Conservation (phyloP, 306 rosid genomes). For the Hippophae gyantsensis region DNA sequence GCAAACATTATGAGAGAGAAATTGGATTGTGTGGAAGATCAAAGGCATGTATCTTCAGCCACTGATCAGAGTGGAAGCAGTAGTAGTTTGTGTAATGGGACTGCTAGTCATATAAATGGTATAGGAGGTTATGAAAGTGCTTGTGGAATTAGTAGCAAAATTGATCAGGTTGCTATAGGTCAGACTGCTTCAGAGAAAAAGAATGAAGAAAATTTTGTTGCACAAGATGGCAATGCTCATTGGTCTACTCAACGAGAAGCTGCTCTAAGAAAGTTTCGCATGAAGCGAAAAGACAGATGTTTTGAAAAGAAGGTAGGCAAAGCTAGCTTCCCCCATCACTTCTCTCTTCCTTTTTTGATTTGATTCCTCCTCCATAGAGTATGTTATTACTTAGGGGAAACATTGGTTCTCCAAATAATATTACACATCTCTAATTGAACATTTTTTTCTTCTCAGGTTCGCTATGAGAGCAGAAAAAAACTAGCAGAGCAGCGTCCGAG, state of each 20-base stretch:
- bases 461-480: slow-evolving; percentile 96
- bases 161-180: slow-evolving; percentile 37
- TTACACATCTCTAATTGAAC: slow-evolving; percentile 18
- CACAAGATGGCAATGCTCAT: slow-evolving; percentile 33
- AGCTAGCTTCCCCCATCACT: no score
- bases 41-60: slow-evolving; percentile 45
- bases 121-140: slow-evolving; percentile 77
- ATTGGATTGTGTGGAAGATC: slow-evolving; percentile 46
- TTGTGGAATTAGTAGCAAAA: slow-evolving; percentile 62
- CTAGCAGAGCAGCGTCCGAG: slow-evolving; percentile 97
- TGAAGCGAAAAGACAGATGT: slow-evolving; percentile 94
- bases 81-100: slow-evolving; percentile 66
- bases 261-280: slow-evolving; percentile 76
- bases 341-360: background rate
- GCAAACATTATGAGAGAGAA: slow-evolving; percentile 23
- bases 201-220: slow-evolving; percentile 44
- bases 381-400: background rate
- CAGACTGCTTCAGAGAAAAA: slow-evolving; percentile 44
- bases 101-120: slow-evolving; percentile 39
- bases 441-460: slow-evolving; percentile 45
- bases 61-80: slow-evolving; percentile 67
- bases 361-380: background rate
- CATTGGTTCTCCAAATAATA: background rate
- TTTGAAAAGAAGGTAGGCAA: slow-evolving; percentile 77
- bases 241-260: slow-evolving; percentile 70